Percentiles rank a stretch among this genome's conserved stretches.
Conservation (phyloP, 176 grass and related monocot species). For the Poa annua region DNA sequence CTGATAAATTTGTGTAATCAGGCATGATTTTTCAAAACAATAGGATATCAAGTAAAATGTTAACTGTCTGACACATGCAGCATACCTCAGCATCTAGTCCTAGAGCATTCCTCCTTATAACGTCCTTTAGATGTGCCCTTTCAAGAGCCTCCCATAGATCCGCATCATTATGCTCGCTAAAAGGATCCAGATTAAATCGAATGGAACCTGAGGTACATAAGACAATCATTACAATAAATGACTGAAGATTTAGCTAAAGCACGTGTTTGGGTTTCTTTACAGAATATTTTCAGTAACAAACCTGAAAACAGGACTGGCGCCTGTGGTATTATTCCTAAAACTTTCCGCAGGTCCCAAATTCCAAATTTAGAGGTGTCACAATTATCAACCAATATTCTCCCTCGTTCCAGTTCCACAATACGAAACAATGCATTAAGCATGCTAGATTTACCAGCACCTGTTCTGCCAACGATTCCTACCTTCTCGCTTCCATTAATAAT, state of each 20-base stretch:
- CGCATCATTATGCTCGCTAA: conserved; percentile 96
- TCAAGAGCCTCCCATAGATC: conserved; percentile 98
- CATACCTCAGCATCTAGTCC: conserved; percentile 91
- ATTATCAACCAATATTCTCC: conserved; percentile 81
- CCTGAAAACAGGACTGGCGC: conserved; percentile 98
- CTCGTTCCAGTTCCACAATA: conserved; percentile 88
- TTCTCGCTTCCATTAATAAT: conserved; percentile 94
- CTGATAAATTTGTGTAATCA: background rate
- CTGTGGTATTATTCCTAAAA: conserved; percentile 97
- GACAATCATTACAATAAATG: conserved; percentile 11
- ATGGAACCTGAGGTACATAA: conserved; percentile 66
- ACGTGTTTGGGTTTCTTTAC: conserved; percentile 12
- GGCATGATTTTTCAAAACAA: conserved; percentile 15
- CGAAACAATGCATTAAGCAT: conserved; percentile 99
- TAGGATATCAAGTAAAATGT: background rate
- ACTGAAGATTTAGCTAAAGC: conserved; percentile 8
- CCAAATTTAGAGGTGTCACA: conserved; percentile 87
- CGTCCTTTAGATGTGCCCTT: conserved; percentile 98
- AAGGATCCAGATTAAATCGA: conserved; percentile 98
- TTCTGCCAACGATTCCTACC: conserved; percentile 94
- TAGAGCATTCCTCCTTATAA: conserved; percentile 80
- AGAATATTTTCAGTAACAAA: conserved; percentile 44
- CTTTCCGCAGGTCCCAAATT: conserved; percentile 95
- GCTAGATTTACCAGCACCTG: conserved; percentile 97
- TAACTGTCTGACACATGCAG: conserved; percentile 20